phyloP scores from a whole-genome alignment of 73 alveolate species.

The Paramecium octaurelia region DNA sequence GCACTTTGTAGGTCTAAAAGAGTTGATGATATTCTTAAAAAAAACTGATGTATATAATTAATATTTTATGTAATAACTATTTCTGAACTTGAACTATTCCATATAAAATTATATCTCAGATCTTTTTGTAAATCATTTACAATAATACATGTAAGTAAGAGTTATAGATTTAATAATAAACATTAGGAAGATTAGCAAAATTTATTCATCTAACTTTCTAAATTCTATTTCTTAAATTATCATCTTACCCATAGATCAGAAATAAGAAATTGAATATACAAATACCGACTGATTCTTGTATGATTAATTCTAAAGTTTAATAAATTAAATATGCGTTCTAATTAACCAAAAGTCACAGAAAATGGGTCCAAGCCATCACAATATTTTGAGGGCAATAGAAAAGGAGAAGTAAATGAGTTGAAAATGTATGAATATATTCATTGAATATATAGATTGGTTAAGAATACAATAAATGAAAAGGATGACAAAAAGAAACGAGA shows the following conservation, averaged over 20 bases:
- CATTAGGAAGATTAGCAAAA: too few relatives aligned
- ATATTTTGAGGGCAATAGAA: slow-evolving; percentile 94
- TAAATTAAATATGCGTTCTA: slow-evolving; percentile 44
- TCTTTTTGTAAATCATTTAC: neutral
- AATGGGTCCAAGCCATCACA: slow-evolving; percentile 71
- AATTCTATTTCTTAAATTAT: neutral
- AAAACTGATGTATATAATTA: slow-evolving; percentile 29
- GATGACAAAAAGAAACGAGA: slow-evolving; percentile 89
- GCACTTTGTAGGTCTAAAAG: slow-evolving; percentile 77
- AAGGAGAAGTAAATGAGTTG: slow-evolving; percentile 95
- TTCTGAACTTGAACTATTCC: neutral
- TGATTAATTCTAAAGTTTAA: neutral
- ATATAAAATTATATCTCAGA: neutral
- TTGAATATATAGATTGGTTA: slow-evolving; percentile 69
- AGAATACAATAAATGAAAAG: slow-evolving; percentile 82
- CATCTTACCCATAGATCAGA: neutral
- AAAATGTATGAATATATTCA: neutral
- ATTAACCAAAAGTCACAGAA: slow-evolving; percentile 20
- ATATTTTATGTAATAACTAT: too few relatives aligned
- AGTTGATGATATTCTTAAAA: slow-evolving; percentile 44
- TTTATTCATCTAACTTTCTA: too few relatives aligned
- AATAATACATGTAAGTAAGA: too few relatives aligned
- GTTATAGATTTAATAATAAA: too few relatives aligned
- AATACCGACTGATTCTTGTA: neutral
- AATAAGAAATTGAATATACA: neutral